Evolutionary conservation across 2,329 filamentous ascomycete species (phyloP).

Genomic region (Fusarium oligoseptatum): DNA sequence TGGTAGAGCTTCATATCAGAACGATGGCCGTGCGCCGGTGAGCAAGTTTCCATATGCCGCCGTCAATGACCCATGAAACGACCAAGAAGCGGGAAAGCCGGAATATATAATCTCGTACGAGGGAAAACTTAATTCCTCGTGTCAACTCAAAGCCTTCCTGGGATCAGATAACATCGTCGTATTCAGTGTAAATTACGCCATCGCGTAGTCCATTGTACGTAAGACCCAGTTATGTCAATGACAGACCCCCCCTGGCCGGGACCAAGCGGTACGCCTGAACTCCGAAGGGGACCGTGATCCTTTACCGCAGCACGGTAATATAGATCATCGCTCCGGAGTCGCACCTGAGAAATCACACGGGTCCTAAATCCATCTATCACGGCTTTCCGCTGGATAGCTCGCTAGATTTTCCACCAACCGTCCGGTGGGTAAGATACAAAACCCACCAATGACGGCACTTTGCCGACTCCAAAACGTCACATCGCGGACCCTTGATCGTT

Average conservation of each 20-base stretch:
- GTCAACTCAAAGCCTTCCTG: not conserved
- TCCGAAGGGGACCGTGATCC: not conserved
- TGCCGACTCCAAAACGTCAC: not conserved
- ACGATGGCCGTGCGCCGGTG: not conserved
- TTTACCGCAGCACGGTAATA: slow-evolving; percentile 5
- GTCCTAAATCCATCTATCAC: slow-evolving; percentile 21
- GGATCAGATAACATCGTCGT: not conserved
- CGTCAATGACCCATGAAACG: not conserved
- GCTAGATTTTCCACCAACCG: slow-evolving; percentile 33
- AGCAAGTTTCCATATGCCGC: not conserved
- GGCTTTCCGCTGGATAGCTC: not conserved
- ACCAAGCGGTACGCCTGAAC: not conserved
- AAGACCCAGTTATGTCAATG: not conserved
- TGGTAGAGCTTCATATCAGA: not conserved
- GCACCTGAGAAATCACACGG: not conserved
- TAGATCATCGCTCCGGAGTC: not conserved
- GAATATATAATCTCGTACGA: not conserved
- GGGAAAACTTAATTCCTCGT: not conserved
- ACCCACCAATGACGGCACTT: slow-evolving; percentile 27
- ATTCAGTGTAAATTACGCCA: not conserved
- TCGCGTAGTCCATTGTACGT: not conserved
- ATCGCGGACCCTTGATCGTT: not conserved
- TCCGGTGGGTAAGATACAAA: not conserved
- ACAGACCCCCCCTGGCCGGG: not conserved
- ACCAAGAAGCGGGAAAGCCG: not conserved